phyloP scores from a whole-genome alignment of 202 grass and related monocot genomes.

The Eragrostis tef region DNA sequence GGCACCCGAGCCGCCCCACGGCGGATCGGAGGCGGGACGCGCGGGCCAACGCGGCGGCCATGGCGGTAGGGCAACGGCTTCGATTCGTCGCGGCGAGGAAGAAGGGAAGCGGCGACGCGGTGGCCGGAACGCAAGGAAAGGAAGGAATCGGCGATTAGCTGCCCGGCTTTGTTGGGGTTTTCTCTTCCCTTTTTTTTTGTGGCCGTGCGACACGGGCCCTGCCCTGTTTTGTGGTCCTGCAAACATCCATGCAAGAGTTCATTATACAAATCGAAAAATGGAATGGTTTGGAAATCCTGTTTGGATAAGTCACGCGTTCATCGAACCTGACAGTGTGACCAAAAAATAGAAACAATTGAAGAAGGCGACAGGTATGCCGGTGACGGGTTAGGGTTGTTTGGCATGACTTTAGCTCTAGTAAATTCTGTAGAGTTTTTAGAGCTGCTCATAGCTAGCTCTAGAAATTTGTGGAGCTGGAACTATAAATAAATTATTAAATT shows the following conservation, averaged over 20 bases:
- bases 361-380: background rate
- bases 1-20: slow-evolving; percentile 40
- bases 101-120: slow-evolving; percentile 53
- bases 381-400: too few species aligned
- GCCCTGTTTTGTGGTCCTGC: slow-evolving; percentile 35
- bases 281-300: background rate
- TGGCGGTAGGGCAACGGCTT: slow-evolving; percentile 42
- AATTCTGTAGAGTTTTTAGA: too few species aligned
- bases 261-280: background rate
- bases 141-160: slow-evolving; percentile 31
- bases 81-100: slow-evolving; percentile 8
- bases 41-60: slow-evolving; percentile 52
- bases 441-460: too few species aligned
- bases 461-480: too few species aligned
- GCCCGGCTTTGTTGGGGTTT: slow-evolving; percentile 23
- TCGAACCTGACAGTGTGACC: background rate
- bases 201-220: slow-evolving; percentile 1
- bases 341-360: background rate
- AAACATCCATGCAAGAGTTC: background rate
- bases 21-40: slow-evolving; percentile 49
- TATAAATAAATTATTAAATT: too few species aligned
- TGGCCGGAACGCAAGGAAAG: slow-evolving; percentile 36
- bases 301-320: background rate
- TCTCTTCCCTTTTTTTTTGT: background rate
- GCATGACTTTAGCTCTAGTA: too few species aligned